phyloP scores from a whole-genome alignment of 441 rosid genomes.

The Syzygium malaccense region DNA sequence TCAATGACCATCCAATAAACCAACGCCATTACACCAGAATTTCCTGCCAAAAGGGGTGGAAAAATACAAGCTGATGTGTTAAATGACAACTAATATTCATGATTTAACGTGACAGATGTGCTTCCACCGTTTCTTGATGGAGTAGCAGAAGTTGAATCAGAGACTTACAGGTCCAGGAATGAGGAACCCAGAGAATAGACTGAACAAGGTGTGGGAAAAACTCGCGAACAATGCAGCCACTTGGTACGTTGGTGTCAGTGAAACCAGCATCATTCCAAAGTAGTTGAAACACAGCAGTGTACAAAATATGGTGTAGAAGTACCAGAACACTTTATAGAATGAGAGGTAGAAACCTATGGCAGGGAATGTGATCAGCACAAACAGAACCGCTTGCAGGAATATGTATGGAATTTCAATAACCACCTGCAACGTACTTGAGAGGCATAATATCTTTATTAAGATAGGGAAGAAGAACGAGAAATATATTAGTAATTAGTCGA shows the following conservation, averaged over 20 bases:
- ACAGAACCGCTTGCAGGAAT: no score
- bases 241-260: conserved; percentile 22
- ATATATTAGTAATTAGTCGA: background rate
- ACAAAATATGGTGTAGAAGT: conserved; percentile 22
- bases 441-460: no score
- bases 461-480: no score
- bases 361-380: no score
- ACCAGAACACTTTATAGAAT: no score
- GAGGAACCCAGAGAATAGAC: conserved; percentile 21
- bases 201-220: conserved; percentile 9
- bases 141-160: background rate
- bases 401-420: no score
- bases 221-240: conserved; percentile 19
- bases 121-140: background rate
- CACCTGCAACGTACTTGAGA: no score
- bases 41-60: conserved; percentile 2
- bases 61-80: background rate
- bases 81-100: background rate
- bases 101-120: background rate
- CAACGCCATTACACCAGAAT: conserved; percentile 36
- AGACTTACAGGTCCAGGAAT: conserved; percentile 25
- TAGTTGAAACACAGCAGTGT: conserved; percentile 23
- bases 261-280: conserved; percentile 27
- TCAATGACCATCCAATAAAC: conserved; percentile 35
- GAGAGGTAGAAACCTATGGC: no score